Base-by-base conservation (phyloP, 2,329 filamentous ascomycete species). In the Trichoderma semiorbis region DNA sequence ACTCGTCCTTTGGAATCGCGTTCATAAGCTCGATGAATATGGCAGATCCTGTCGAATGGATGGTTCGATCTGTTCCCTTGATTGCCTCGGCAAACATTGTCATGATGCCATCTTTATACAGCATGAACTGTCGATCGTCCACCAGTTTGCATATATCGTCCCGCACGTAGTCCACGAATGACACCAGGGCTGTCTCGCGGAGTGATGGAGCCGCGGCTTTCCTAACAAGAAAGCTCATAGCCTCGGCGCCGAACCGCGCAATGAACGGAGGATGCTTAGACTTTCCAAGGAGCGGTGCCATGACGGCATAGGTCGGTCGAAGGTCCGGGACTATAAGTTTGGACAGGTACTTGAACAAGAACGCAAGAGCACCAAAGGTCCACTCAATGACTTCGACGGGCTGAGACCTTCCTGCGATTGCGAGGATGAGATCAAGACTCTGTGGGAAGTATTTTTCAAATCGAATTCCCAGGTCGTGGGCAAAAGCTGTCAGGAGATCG, bases 301-400 rank as follows among this genome's bases (percentile, higher is more conserved):
- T 90, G 67, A 96, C 89, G 78, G 93, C 89, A 79, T 94, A 95
- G 2, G 97, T 91, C 61, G 95, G 94, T 73, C 93, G 87, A 74
- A 99, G 83, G 78, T 99, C 93, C 5, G 94, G 92, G 0, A 96
- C 92, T 26, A 99, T 83, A 0, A 98, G 87, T 74, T 93, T 91
- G 2, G 94, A 97, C 6, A 99, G 88, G 78, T 98, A 98, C 80
- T 99, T 99, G 88, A 99, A 98, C 53, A 98, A 86, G 86, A 97
- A 99, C 60, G 96, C 94, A 70, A 99, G 85, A 76, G 93, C 95
- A 14, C 92, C 94, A 82, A 99, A 99, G 65, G 93, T 95, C 95
- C 95, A 98, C 83, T 99, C 96, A 65, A 98, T 93, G n/a, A 97
- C 94, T 74, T 95, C 93, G 30, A 93, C 91, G 78, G 93, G 92